Base-by-base conservation (phyloP, 2,329 filamentous ascomycete genomes). In the Aureobasidium zeae region DNA sequence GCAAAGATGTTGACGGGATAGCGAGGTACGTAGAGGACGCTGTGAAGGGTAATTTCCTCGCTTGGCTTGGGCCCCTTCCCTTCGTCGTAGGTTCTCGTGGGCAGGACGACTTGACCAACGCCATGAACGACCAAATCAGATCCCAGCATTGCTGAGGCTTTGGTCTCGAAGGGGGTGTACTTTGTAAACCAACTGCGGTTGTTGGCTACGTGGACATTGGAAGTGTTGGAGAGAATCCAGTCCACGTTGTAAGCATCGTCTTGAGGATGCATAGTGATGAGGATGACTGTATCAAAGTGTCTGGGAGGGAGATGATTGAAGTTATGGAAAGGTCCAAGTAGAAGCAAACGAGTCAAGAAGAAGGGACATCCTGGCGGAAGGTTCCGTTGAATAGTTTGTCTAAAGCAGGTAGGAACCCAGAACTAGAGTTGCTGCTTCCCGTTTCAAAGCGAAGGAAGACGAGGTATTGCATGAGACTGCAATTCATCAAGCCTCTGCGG, bases 1-100 rank as follows among this genome's bases (percentile, higher is more conserved):
- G 30, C 30, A 11, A 33, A 33, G 30, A 33, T 33, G 31, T 20
- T 33, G 31, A n/a, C n/a, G n/a, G n/a, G n/a, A n/a, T n/a, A n/a
- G n/a, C n/a, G n/a, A n/a, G n/a, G n/a, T n/a, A n/a, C 31, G 15
- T 33, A 21, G 19, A 33, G 31, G 16, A 33, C 31, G n/a, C 21
- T 4, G 31, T 21, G 31, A 3, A 35, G 32, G 16, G n/a, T 35
- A 21, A 35, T 10, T 13, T 35, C 32, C 11, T 19, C 10, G 31
- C 31, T 33, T n/a, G 31, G 12, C 12, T 20, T 33, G 17, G n/a
- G 1, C 13, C 10, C 11, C 21, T 33, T 33, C 17, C 31, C 31
- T 5, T 21, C 10, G 12, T 7, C 17, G 5, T 33, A 8, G 11
- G 17, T 33, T 20, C 31, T 19, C 6, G 31, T 33, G 17, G 31